phyloP scores from a whole-genome alignment of 306 rosid species.

The Crotalaria pallida region DNA sequence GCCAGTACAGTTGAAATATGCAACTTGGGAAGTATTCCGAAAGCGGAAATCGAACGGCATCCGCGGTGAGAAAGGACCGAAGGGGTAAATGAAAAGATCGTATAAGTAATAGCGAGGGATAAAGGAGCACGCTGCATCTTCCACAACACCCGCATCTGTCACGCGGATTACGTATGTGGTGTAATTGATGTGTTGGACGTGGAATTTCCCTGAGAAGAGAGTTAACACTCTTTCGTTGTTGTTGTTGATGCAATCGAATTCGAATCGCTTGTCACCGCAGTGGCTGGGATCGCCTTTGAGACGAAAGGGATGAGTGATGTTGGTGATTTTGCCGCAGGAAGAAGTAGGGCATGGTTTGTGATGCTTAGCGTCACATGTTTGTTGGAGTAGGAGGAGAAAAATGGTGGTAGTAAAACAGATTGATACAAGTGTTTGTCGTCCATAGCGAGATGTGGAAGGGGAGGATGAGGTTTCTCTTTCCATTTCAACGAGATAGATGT shows the following conservation, averaged over 20 bases:
- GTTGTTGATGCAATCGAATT: conserved; percentile 17
- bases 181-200: conserved; percentile 12
- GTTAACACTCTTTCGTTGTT: not conserved
- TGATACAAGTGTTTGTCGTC: too few species aligned
- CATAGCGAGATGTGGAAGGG: too few species aligned
- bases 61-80: conserved; percentile 11
- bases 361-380: not conserved
- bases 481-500: not conserved
- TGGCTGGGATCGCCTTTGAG: conserved; percentile 15
- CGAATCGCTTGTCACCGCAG: conserved; percentile 17
- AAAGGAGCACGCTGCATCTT: not conserved
- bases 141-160: conserved; percentile 4
- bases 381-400: not conserved
- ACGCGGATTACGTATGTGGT: not conserved
- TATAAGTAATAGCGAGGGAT: conserved; percentile 18
- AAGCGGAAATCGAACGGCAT: conserved; percentile 9
- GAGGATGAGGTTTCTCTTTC: not conserved
- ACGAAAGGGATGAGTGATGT: conserved; percentile 20
- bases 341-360: conserved; percentile 14
- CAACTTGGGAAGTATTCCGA: not conserved
- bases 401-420: not conserved
- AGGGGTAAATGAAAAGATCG: too few species aligned
- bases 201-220: conserved; percentile 3
- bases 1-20: conserved; percentile 12
- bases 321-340: conserved; percentile 21